These are phyloP conservation scores for Pyrus hybrid DNA, from an alignment of 331 rosid genomes.

Conservation along the genomic window DNA sequence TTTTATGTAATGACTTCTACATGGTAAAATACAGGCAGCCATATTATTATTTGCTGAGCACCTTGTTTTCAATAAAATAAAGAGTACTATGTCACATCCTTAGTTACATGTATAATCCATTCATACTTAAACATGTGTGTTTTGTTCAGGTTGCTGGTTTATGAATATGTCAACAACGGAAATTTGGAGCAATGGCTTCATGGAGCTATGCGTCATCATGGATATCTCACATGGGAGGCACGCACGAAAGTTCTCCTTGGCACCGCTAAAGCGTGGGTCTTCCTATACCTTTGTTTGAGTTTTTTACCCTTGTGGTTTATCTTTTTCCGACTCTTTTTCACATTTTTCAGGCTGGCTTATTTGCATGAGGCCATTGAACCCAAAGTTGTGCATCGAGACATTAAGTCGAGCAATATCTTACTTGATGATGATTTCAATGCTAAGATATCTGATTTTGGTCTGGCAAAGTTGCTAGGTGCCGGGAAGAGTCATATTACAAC, in stretches of 20 bases:
- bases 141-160: constrained; percentile 68
- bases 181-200: constrained; percentile 95
- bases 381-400: constrained; percentile 93
- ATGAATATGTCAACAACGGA: constrained; percentile 89
- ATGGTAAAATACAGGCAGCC: neutral
- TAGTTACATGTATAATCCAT: too few relatives aligned
- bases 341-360: constrained; percentile 65
- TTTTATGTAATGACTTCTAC: neutral
- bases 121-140: neutral
- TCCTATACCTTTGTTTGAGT: constrained; percentile 4
- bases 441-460: constrained; percentile 86
- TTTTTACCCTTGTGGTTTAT: constrained; percentile 1
- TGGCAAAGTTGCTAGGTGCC: constrained; percentile 78
- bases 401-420: constrained; percentile 83
- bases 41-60: neutral
- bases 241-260: constrained; percentile 86
- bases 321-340: constrained; percentile 13
- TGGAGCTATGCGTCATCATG: constrained; percentile 81
- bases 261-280: constrained; percentile 82
- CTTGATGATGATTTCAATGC: constrained; percentile 82
- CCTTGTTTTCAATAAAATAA: neutral
- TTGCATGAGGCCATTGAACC: constrained; percentile 95
- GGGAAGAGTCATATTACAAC: constrained; percentile 88
- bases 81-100: neutral
- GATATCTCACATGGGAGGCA: constrained; percentile 91